Evolutionary conservation across 176 grass and related monocot species (phyloP), one percentile per base, ranked within the genome.

Genomic region (Oropetium thomaeum): DNA sequence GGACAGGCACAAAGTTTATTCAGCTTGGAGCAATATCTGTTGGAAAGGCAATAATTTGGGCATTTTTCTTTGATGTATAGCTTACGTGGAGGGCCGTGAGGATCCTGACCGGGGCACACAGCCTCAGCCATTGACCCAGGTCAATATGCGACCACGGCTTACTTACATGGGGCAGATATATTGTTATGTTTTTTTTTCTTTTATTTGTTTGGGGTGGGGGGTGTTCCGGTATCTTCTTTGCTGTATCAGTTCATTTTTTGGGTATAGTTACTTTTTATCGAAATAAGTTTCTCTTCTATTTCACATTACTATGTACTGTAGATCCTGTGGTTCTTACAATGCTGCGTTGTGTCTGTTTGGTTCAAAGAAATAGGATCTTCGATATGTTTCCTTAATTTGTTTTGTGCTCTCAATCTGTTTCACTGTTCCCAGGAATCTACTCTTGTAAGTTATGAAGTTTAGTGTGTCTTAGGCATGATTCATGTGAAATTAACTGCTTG

Each of bases 81-180:
- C 96, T 67, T 99, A 99, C 58, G 89, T 86, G 71, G 96, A 99
- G 82, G 71, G 77, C 26, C 88, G 81, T 22, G 90, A 97, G 53
- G 94, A 97, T 38, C 74, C 79, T 22, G 92, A 97, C 52, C 89
- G 84, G 83, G 74, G 72, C 38, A 61, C 57, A 53, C 80, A 84
- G 34, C 83, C 90, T 79, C 87, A 87, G 43, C 40, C 81, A 81
- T 32, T 80, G 58, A 94, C 91, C 84, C 87, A 99, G 96, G 96
- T 99, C 58, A 73, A 32, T 29, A 78, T 78, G 20, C 77, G 8
- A 63, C 65, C 5, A 17, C 59, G n/a, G 1, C 19, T 73, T 39
- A 62, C 20, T 80, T 62, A 6, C 32, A 28, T 33, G 5, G 19
- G 8, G 16, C 12, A 13, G 44, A n/a, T 33, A 20, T 62, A 42